These are phyloP conservation scores for Hirschioporus abietinus DNA, from an alignment of 768 basidiomycete genomes.

Conservation along the genomic window DNA sequence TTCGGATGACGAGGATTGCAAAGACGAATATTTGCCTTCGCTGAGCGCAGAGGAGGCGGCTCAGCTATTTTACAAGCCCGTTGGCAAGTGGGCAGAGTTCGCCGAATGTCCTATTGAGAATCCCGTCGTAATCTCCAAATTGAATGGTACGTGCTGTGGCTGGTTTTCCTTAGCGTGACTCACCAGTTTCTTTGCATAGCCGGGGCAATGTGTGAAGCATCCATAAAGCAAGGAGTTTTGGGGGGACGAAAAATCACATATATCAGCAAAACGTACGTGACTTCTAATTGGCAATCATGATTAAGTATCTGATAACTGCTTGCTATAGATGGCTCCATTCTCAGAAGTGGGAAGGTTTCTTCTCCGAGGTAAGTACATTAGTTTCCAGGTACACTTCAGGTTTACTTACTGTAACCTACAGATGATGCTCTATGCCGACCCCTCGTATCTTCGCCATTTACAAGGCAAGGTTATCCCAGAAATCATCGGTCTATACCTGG, in stretches of 20 bases:
- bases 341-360: conserved; percentile 32
- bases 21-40: neutral
- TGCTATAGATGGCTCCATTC: neutral
- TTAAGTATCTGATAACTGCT: neutral
- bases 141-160: neutral
- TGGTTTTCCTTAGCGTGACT: neutral
- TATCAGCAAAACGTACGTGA: conserved; percentile 2
- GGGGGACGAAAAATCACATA: conserved; percentile 4
- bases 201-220: conserved; percentile 3
- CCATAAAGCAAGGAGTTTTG: neutral
- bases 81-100: neutral
- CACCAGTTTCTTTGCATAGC: neutral
- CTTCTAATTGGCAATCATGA: neutral
- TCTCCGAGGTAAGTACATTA: conserved; percentile 28
- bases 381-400: neutral
- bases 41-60: neutral
- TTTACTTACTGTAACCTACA: conserved; percentile 19
- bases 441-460: conserved; percentile 39
- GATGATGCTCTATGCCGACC: conserved; percentile 48
- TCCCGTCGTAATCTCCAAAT: neutral
- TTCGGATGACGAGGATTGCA: conserved; percentile 2
- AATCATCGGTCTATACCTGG: conserved; percentile 42
- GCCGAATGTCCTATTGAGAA: neutral
- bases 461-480: conserved; percentile 50
- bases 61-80: neutral